Conservation (phyloP, 805 yeast genomes). For the Sugiyamaella qingdaonensis region DNA sequence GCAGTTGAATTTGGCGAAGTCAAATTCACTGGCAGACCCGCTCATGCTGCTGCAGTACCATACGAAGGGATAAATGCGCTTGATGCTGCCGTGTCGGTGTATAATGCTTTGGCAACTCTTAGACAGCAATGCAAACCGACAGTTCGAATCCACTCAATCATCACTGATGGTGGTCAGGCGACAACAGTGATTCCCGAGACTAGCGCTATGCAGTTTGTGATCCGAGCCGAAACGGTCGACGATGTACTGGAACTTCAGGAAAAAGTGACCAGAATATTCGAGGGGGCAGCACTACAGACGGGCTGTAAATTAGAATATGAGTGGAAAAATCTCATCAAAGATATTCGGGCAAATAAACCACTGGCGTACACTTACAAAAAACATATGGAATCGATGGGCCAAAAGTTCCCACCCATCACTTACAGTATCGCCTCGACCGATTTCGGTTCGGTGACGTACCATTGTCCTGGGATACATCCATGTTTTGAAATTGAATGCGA, state of each 20-base stretch:
- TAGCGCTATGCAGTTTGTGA: background rate
- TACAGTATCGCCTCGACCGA: background rate
- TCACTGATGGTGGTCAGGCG: conserved; percentile 26
- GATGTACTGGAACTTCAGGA: background rate
- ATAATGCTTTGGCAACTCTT: conserved; percentile 27
- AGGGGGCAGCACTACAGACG: background rate
- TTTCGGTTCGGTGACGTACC: background rate
- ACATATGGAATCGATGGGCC: background rate
- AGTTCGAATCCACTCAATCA: conserved; percentile 27
- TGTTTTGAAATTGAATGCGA: background rate
- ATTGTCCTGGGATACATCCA: background rate
- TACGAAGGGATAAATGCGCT: conserved; percentile 33
- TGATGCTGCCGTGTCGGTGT: conserved; percentile 29
- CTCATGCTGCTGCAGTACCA: conserved; percentile 32
- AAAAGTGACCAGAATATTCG: background rate
- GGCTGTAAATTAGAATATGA: background rate
- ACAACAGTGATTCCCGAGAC: conserved; percentile 28
- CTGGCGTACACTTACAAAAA: background rate
- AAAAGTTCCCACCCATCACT: background rate
- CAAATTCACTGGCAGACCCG: conserved; percentile 28
- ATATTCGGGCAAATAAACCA: background rate
- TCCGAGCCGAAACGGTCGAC: background rate
- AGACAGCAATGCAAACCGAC: conserved; percentile 30
- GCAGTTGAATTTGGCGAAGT: conserved; percentile 12
- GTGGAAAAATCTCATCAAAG: background rate